Percentiles rank a stretch among this genome's conserved stretches.
These are phyloP conservation scores for Ampelocalamus luodianensis DNA, from an alignment of 176 grass and related monocot species.

Conservation along the genomic window DNA sequence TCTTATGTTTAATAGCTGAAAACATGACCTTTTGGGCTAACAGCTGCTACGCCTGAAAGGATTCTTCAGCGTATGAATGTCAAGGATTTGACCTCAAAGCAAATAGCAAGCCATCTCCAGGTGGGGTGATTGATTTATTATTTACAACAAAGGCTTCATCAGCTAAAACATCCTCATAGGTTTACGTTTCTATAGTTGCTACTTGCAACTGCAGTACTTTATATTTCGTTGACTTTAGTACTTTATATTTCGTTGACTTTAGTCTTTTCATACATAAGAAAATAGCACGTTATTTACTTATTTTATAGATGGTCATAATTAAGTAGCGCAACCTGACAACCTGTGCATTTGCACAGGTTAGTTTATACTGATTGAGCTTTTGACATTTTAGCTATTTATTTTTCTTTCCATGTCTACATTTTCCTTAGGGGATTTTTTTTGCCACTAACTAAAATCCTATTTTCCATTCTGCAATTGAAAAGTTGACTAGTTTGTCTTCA, in stretches of 20 bases:
- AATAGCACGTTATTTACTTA: neutral
- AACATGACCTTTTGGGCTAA: slow-evolving; percentile 27
- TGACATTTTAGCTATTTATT: slow-evolving; percentile 8
- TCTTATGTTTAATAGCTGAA: slow-evolving; percentile 36
- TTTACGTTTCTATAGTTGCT: neutral
- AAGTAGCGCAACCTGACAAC: slow-evolving; percentile 22
- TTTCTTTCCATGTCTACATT: slow-evolving; percentile 16
- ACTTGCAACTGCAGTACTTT: neutral
- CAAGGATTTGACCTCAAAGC: slow-evolving; percentile 1
- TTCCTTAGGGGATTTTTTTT: neutral
- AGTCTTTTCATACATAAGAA: neutral
- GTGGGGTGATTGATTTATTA: slow-evolving; percentile 33
- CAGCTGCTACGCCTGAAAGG: slow-evolving; percentile 15
- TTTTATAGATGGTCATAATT: slow-evolving; percentile 16
- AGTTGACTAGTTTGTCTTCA: neutral
- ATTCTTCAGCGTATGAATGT: slow-evolving; percentile 42
- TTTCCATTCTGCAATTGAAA: slow-evolving; percentile 20
- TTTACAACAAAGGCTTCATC: slow-evolving; percentile 13
- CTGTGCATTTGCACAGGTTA: slow-evolving; percentile 4
- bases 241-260: slow-evolving; percentile 24
- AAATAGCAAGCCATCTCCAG: slow-evolving; percentile 48
- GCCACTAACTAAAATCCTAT: neutral
- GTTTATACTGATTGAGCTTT: slow-evolving; percentile 5
- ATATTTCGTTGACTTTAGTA: too few species aligned
- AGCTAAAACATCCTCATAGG: neutral